phyloP scores from a whole-genome alignment of 352 stramenopile species.

The Phytophthora meadii region DNA sequence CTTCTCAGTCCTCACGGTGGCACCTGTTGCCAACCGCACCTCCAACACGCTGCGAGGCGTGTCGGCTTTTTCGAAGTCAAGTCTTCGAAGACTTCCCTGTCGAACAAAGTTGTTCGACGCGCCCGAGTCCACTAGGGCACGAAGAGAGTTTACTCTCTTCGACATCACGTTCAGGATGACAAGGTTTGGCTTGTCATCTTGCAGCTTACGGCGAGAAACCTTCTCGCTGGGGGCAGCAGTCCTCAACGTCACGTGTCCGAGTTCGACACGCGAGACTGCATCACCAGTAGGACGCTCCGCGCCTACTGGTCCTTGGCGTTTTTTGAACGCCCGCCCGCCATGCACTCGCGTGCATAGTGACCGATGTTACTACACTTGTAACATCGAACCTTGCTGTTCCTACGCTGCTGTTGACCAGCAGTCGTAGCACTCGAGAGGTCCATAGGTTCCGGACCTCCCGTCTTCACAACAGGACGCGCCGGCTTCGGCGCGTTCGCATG shows the following conservation, averaged over 20 bases:
- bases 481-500: too few relatives aligned
- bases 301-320: too few relatives aligned
- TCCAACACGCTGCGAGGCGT: neutral
- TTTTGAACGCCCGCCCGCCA: neutral
- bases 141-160: too few relatives aligned
- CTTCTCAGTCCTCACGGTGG: neutral
- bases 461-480: too few relatives aligned
- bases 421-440: too few relatives aligned
- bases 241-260: too few relatives aligned
- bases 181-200: neutral
- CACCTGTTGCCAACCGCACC: neutral
- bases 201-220: neutral
- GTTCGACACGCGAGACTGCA: too few relatives aligned
- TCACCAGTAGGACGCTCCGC: too few relatives aligned
- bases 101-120: neutral
- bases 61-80: neutral
- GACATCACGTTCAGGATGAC: neutral
- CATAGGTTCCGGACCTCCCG: too few relatives aligned
- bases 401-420: too few relatives aligned
- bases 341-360: neutral
- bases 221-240: neutral
- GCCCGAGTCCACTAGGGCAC: too few relatives aligned
- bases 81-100: neutral
- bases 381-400: neutral
- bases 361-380: neutral